phyloP scores from a whole-genome alignment of 176 grass and related monocot species.

The Triticum monococcum region DNA sequence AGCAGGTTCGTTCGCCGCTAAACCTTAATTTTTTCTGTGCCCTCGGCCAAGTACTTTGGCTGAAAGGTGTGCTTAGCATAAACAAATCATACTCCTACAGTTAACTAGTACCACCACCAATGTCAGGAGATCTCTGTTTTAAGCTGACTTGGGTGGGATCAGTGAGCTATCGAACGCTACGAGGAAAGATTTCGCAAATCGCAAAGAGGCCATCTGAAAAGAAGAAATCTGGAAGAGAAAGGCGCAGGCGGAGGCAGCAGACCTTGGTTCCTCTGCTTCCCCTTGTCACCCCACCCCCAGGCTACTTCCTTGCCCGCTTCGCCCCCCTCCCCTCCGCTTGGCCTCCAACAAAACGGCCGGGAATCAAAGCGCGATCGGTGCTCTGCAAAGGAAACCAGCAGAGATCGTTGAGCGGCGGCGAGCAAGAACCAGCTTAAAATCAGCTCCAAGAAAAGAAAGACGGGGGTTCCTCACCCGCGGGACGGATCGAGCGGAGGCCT shows the following conservation, averaged over 20 bases:
- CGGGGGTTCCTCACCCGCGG: neutral
- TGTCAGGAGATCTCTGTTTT: neutral
- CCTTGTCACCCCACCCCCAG: neutral
- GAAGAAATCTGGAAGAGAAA: neutral
- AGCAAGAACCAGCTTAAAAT: neutral
- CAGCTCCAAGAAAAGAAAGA: neutral
- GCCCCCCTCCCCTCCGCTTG: no score
- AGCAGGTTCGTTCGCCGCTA: conserved; percentile 61
- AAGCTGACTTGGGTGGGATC: neutral
- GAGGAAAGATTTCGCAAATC: no score
- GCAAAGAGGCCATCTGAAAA: neutral
- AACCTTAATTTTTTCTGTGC: neutral
- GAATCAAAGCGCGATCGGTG: neutral
- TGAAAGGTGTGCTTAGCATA: neutral
- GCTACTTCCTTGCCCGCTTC: neutral
- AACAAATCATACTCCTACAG: neutral
- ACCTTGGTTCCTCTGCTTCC: neutral
- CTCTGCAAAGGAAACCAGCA: neutral
- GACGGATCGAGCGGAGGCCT: neutral
- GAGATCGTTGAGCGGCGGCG: no score
- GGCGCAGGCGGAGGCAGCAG: neutral
- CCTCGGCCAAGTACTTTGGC: neutral
- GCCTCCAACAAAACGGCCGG: neutral
- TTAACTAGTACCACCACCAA: no score
- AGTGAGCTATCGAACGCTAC: neutral